Evolutionary conservation across 805 yeast species (phyloP).

Genomic region (Saturnispora zaruensis): DNA sequence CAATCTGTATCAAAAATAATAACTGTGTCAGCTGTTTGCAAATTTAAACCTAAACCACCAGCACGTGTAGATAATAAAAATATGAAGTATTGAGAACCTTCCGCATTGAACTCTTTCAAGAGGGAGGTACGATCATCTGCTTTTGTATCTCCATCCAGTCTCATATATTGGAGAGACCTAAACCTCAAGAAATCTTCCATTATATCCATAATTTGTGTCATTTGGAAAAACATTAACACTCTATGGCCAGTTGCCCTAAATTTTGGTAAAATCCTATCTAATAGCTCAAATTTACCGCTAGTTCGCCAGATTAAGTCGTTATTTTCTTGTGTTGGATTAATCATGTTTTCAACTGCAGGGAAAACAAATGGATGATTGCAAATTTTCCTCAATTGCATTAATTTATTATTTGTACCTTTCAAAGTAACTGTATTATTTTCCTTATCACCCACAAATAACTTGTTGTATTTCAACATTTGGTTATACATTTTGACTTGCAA

Average conservation of each 20-base stretch:
- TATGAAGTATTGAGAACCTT: constrained; percentile 67
- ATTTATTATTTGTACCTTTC: constrained; percentile 71
- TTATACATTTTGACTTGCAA: constrained; percentile 63
- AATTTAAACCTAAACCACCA: constrained; percentile 80
- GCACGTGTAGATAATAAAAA: constrained; percentile 79
- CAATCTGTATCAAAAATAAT: constrained; percentile 83
- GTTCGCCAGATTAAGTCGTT: constrained; percentile 66
- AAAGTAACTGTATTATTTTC: constrained; percentile 52
- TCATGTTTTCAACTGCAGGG: constrained; percentile 67
- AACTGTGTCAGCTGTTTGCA: constrained; percentile 84
- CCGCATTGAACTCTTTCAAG: constrained; percentile 68
- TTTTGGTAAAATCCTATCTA: constrained; percentile 69
- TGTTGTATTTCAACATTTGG: constrained; percentile 68
- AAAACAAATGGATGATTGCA: constrained; percentile 86
- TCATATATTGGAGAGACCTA: constrained; percentile 57
- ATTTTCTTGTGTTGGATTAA: constrained; percentile 54
- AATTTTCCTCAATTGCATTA: constrained; percentile 78
- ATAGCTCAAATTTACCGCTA: constrained; percentile 72
- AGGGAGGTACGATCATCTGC: constrained; percentile 75
- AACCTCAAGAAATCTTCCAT: constrained; percentile 76
- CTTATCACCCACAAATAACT: constrained; percentile 54
- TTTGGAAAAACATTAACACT: constrained; percentile 75
- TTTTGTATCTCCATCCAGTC: constrained; percentile 77
- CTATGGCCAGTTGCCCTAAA: constrained; percentile 68
- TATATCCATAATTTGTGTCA: constrained; percentile 86